These are phyloP conservation scores for Apiospora marii DNA, from an alignment of 2,329 filamentous ascomycete genomes.

Conservation along the genomic window DNA sequence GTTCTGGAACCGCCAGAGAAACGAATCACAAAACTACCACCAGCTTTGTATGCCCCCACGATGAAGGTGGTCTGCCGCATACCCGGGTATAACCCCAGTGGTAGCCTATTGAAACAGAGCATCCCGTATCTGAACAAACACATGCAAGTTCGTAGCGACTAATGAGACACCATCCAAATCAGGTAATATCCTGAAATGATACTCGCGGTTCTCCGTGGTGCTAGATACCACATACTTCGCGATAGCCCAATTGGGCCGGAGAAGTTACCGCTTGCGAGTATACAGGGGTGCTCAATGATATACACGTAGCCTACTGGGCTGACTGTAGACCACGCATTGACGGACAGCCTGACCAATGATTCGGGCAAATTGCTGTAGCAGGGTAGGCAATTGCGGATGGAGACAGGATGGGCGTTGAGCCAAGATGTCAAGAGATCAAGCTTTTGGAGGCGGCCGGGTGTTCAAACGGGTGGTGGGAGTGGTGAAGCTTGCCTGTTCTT, in stretches of 20 bases:
- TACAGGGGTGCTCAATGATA: not conserved
- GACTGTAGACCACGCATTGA: too few relatives aligned
- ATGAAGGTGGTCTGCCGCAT: not conserved
- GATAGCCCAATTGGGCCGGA: not conserved
- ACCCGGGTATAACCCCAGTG: not conserved
- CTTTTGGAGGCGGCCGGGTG: not conserved
- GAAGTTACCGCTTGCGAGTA: not conserved
- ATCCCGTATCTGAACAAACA: not conserved
- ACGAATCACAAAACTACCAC: not conserved
- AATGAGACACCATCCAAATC: not conserved
- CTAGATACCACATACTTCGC: not conserved
- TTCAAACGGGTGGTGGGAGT: not conserved
- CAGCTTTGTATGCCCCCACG: not conserved
- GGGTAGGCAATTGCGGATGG: not conserved
- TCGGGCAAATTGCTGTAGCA: not conserved
- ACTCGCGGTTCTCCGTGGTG: not conserved
- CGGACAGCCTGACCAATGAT: not conserved
- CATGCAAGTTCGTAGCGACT: not conserved
- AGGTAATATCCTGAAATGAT: not conserved
- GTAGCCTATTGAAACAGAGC: not conserved
- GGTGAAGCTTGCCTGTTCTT: slow-evolving; percentile 6
- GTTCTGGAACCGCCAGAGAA: not conserved
- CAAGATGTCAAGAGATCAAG: slow-evolving; percentile 9
- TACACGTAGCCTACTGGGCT: too few relatives aligned
- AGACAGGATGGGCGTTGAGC: not conserved